Base-by-base conservation (phyloP, 1,284 basidiomycete species). In the Trichosporon ovoides region DNA sequence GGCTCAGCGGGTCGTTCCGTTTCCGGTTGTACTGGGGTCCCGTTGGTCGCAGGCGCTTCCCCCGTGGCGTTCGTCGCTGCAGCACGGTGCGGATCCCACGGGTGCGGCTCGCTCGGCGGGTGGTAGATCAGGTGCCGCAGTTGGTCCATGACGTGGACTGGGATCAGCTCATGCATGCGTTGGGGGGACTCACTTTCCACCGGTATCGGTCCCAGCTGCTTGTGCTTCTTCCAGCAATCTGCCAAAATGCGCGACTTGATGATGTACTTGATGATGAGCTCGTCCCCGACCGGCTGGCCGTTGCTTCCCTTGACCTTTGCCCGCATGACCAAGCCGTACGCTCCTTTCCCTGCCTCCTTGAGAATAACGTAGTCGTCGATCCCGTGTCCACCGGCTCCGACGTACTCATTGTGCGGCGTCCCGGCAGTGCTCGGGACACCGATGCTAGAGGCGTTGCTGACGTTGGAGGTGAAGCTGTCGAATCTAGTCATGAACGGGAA, bases 171-270 rank as follows among this genome's bases (percentile, higher is more conserved):
- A 35, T 7, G 12, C 33, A 11, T 12, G 28, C 6, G 5, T 24
- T n/a, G n/a, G 14, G 31, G 19, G n/a, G 20, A 66, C 74, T 68
- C 59, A 76, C 74, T 96, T 79, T 98, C 96, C 77, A 98, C 94
- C 7, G 96, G 95, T 66, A 98, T 97, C 1, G 95, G 96, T 38
- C 96, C 96, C 69, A 91, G 84, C 61, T 88, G 85, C 38, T 91
- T 89, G 75, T 98, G 96, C 76, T 89, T 87, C 81, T 97, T 97
- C 96, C 96, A 98, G 74, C 94, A 98, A 78, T 98, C 95, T 19
- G 95, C 96, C 52, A 98, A 83, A 61, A 98, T 98, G 54, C 94
- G 88, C 57, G 91, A 93, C 79, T 98, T 98, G 81, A 98, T 95
- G 71, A 98, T 88, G 76, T 97, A 95, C 74, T 98, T 98, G 80